Base-by-base conservation (phyloP, 495 filamentous ascomycete genomes). In the Xylaria curta region DNA sequence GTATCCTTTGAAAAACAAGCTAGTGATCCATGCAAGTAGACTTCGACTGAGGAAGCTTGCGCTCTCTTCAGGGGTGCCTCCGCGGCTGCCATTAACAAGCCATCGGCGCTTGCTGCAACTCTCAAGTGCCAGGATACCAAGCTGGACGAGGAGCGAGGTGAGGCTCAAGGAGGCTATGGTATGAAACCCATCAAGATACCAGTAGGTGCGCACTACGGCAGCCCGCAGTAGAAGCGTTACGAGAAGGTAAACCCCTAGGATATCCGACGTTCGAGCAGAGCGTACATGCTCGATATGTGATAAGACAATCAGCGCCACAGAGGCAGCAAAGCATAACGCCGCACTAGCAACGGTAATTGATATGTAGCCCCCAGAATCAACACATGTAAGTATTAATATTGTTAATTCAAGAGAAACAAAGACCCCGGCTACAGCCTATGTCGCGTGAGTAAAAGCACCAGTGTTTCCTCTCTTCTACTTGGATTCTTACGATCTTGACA, bases 201-300 rank as follows among this genome's bases (percentile, higher is more conserved):
- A 70, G 49, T 72, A 69, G 31, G 70, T 72, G 42, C 70, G 70
- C 63, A 68, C 70, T 21, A 58, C 42, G 31, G 70, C 70, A 12
- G 70, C n/a, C 17, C 70, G 61, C n/a, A 72, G 33, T 2, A 67
- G n/a, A 42, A 46, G 24, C 6, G 70, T 70, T 2, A 68, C 8
- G 65, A 63, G 8, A 24, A 72, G 62, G 56, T 72, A 72, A n/a
- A 72, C 1, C 6, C 54, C 59, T 17, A 72, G 24, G 59, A 69
- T 7, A 46, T 60, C 53, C 10, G 67, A 69, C 15, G 67, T 7
- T 19, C 67, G 51, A 38, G 47, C 46, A 26, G 46, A 51, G 26
- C 63, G 63, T 19, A 53, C 46, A 53, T 66, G 63, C 31, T 66
- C 63, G 13, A 66, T 31, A 53, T 66, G 46, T 26, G 63, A 66